Evolutionary conservation across 1,139 yeast species (phyloP).

Genomic region (Yamadazyma aaseri): DNA sequence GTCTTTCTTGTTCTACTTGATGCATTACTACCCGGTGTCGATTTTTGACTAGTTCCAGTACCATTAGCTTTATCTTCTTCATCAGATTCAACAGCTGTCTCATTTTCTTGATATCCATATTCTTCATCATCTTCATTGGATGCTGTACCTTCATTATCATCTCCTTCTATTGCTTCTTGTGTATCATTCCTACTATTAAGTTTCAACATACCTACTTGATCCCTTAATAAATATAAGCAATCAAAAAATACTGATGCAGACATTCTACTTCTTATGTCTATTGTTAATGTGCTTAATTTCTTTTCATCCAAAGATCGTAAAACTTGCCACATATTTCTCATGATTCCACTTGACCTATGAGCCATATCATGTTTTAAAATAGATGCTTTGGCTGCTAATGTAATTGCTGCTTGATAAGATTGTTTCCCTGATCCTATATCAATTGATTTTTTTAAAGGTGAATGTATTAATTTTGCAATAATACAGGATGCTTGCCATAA

Average conservation of each 20-base stretch:
- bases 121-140: conserved; percentile 22
- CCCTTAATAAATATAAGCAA: conserved; percentile 77
- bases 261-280: conserved; percentile 77
- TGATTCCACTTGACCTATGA: conserved; percentile 86
- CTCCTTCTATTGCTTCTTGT: conserved; percentile 20
- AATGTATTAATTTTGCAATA: conserved; percentile 74
- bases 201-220: conserved; percentile 82
- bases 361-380: conserved; percentile 90
- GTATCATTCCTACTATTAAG: conserved; percentile 37
- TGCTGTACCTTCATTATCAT: conserved; percentile 20
- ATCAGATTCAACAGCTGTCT: conserved; percentile 25
- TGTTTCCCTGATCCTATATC: conserved; percentile 74
- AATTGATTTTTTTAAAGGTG: conserved; percentile 62
- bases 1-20: conserved; percentile 34
- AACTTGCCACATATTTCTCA: conserved; percentile 92
- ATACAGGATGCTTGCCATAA: conserved; percentile 93
- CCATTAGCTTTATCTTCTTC: conserved; percentile 18
- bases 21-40: conserved; percentile 40
- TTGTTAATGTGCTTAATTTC: conserved; percentile 34
- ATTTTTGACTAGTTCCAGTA: conserved; percentile 24
- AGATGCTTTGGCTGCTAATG: conserved; percentile 73
- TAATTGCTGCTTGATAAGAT: conserved; percentile 68
- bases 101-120: conserved; percentile 22
- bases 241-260: conserved; percentile 92
- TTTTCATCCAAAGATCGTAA: conserved; percentile 58